These are phyloP conservation scores for Elsinoe australis DNA, from an alignment of 2,329 filamentous ascomycete genomes.

Conservation along the genomic window DNA sequence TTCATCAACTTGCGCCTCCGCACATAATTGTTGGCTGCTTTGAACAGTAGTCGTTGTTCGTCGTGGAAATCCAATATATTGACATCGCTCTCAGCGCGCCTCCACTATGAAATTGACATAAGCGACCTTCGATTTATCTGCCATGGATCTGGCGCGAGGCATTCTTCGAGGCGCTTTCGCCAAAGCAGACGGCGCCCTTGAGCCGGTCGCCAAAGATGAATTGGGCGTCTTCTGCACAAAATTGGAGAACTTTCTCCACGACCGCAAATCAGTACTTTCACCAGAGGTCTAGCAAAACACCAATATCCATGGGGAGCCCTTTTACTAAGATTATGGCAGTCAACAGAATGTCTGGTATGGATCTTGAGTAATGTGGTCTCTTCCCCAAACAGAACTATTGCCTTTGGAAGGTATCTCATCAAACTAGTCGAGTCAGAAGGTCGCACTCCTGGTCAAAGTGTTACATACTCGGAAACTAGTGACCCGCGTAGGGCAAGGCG, in stretches of 20 bases:
- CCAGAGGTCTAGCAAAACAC: conserved; percentile 19
- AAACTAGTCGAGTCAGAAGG: conserved; percentile 8
- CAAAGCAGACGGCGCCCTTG: conserved; percentile 8
- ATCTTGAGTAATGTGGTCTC: conserved; percentile 18
- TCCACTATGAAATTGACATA: too few species aligned
- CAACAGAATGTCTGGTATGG: conserved; percentile 19
- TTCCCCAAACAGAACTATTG: conserved; percentile 17
- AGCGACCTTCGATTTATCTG: too few species aligned
- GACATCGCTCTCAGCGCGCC: too few species aligned
- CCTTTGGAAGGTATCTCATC: conserved; percentile 19
- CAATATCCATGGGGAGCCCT: neutral
- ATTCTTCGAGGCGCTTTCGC: conserved; percentile 11
- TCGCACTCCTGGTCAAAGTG: neutral
- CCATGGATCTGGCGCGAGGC: conserved; percentile 10
- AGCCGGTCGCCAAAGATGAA: conserved; percentile 17
- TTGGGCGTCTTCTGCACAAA: conserved; percentile 14
- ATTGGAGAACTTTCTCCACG: conserved; percentile 17
- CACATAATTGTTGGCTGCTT: neutral
- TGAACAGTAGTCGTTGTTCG: too few species aligned
- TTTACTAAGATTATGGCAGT: conserved; percentile 20
- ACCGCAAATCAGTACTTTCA: neutral
- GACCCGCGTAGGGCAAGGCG: neutral
- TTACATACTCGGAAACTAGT: conserved; percentile 10
- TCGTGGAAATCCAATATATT: too few species aligned
- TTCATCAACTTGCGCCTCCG: neutral